Base-by-base conservation (phyloP, 441 rosid genomes). In the Bocquillonia castaneifolia region DNA sequence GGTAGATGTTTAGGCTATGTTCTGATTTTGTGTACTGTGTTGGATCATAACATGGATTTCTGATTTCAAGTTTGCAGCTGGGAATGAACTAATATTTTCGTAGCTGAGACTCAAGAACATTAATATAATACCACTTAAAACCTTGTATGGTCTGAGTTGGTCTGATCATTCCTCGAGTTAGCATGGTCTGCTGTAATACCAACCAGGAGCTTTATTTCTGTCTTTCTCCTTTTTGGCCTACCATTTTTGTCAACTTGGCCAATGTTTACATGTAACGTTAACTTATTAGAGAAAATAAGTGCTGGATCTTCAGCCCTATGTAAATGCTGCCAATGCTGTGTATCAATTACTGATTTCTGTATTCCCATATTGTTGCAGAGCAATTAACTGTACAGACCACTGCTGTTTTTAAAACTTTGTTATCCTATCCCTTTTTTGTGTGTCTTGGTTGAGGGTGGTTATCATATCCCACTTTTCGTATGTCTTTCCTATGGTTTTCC, bases 311-410 rank as follows among this genome's bases (percentile, higher is more conserved):
- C 45, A 58, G 10, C 55, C 36, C 44, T 34, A 26, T 59, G 10
- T 59, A 7, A 17, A 68, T 47, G 47, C 18, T 39, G 22, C 10
- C 14, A 60, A 68, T 47, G 48, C n/a, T 34, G 65, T 58, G 13
- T n/a, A n/a, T 25, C 37, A 59, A 48, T 23, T 58, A 44, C 10
- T 31, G 34, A 57, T 10, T 22, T 17, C 48, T 47, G 18, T 34
- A 2, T 20, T 51, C 40, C n/a, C 56, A 50, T 15, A 23, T 10
- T 14, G 23, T 37, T 52, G 25, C 42, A 20, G 2, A 66, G 50
- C 70, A 40, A 26, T 17, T 34, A 50, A 65, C 26, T 9, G 0
- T 61, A 8, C 25, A 28, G 40, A 26, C 18, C 10, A 52, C 3
- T 13, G 28, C 0, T n/a, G 22, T 57, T 45, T 52, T 63, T 20